Evolutionary conservation across 2,329 filamentous ascomycete species (phyloP).

Genomic region (Colletotrichum karsti): DNA sequence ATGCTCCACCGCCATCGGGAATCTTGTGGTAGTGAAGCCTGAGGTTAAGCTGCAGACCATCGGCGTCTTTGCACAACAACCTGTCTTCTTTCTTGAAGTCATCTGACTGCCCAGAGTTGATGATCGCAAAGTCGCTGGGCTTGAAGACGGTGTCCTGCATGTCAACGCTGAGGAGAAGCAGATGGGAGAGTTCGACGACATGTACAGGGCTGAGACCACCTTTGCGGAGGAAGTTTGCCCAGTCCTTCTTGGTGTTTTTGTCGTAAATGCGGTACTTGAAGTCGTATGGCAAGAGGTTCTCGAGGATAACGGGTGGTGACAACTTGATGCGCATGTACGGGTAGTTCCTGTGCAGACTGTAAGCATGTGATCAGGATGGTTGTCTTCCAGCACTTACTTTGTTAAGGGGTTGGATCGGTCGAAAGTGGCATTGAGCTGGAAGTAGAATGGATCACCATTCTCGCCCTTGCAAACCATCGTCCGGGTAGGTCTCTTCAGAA

Average conservation of each 20-base stretch:
- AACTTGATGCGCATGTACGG: slow-evolving; percentile 95
- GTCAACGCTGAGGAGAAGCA: slow-evolving; percentile 91
- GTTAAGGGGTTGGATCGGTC: slow-evolving; percentile 86
- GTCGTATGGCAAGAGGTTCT: slow-evolving; percentile 94
- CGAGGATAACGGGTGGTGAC: slow-evolving; percentile 90
- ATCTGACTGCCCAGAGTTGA: slow-evolving; percentile 87
- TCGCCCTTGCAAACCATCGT: slow-evolving; percentile 92
- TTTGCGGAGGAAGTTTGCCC: slow-evolving; percentile 97
- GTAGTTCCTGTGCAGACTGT: slow-evolving; percentile 68
- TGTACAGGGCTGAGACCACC: slow-evolving; percentile 97
- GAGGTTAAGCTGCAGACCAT: slow-evolving; percentile 80
- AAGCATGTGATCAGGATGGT: slow-evolving; percentile 33
- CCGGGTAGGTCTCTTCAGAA: slow-evolving; percentile 83
- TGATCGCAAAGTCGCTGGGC: slow-evolving; percentile 94
- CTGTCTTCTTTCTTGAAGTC: slow-evolving; percentile 88
- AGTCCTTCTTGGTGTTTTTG: slow-evolving; percentile 98
- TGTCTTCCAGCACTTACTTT: slow-evolving; percentile 55
- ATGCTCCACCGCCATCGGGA: slow-evolving; percentile 92
- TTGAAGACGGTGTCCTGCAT: slow-evolving; percentile 97
- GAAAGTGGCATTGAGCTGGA: slow-evolving; percentile 89
- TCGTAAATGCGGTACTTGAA: slow-evolving; percentile 99
- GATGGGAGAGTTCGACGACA: slow-evolving; percentile 93
- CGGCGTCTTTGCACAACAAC: slow-evolving; percentile 84
- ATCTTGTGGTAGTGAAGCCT: slow-evolving; percentile 91
- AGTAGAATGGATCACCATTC: slow-evolving; percentile 90